These are phyloP conservation scores for Ogataea kodamae DNA, from an alignment of 805 yeast species.

Conservation along the genomic window DNA sequence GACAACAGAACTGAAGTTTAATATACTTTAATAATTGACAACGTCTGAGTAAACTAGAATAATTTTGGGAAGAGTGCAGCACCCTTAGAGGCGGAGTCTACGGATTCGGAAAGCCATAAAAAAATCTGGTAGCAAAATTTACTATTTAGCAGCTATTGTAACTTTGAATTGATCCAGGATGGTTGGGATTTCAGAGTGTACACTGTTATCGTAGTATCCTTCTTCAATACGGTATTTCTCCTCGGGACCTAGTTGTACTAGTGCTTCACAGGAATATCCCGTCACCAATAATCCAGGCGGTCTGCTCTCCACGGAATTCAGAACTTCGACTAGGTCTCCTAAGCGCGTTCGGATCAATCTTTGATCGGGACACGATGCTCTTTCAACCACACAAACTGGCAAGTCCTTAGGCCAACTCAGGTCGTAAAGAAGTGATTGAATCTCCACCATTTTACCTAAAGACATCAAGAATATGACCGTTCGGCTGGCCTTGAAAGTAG, in stretches of 20 bases:
- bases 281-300: conserved; percentile 90
- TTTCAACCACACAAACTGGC: conserved; percentile 83
- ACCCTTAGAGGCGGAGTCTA: conserved; percentile 1
- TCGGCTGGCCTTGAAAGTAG: conserved; percentile 66
- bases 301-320: conserved; percentile 74
- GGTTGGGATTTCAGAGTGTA: conserved; percentile 1
- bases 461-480: conserved; percentile 92
- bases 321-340: conserved; percentile 63
- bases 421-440: conserved; percentile 43
- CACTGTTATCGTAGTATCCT: conserved; percentile 20
- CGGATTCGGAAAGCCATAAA: no score
- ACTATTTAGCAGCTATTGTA: background rate
- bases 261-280: conserved; percentile 64
- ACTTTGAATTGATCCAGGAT: conserved; percentile 7
- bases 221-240: conserved; percentile 27
- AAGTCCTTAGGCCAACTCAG: conserved; percentile 64
- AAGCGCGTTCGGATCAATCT: conserved; percentile 74
- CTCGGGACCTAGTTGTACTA: conserved; percentile 18
- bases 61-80: background rate
- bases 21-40: background rate
- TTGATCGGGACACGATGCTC: conserved; percentile 94
- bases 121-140: background rate
- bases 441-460: conserved; percentile 65
- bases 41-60: conserved; percentile 2
- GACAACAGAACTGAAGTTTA: background rate